Evolutionary conservation across 345 rosid genomes (phyloP), one percentile per base, ranked within the genome.

Genomic region (Capsella bursapastoris): DNA sequence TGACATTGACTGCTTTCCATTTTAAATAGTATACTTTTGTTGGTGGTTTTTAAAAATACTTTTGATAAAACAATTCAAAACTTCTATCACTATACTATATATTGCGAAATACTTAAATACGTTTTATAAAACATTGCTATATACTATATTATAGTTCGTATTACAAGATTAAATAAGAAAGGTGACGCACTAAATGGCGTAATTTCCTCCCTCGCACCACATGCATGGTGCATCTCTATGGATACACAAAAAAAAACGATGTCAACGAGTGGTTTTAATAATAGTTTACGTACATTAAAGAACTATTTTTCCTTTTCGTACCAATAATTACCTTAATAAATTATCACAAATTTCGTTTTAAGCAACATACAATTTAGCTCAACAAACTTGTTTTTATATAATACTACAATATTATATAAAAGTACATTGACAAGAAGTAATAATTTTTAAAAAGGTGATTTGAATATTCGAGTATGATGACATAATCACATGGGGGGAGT

Each of bases 211-310:
- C 40, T 28, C 35, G 35, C 52, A 45, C 65, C 70, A 55, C 80
- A 76, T 69, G 66, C 59, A 38, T 22, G 25, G 0, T 22, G 25
- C 25, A 22, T 22, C 25, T 62, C 62, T 41, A 38, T 41, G 15
- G 44, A 16, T 55, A 53, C 73, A 52, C 22, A 60, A 32, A 66
- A 31, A 60, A 32, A 66, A 70, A 76, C 74, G 65, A 76, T 69
- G 79, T 76, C 75, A 76, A 69, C 79, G 75, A 76, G 50, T 35
- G 38, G 25, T 62, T 76, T 52, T 53, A 61, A 8, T 51, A 68
- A 22, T 47, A 65, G 56, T 6, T 64, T 6, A 22, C 25, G 25
- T 52, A 29, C 14, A 61, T 32, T 8, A 11, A 10, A 45, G 41
- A 44, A 45, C 9, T 9, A 63, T 44, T 22, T 44, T 22, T 56